phyloP scores from a whole-genome alignment of 345 rosid species.

The Bruguiera gymnorhiza region DNA sequence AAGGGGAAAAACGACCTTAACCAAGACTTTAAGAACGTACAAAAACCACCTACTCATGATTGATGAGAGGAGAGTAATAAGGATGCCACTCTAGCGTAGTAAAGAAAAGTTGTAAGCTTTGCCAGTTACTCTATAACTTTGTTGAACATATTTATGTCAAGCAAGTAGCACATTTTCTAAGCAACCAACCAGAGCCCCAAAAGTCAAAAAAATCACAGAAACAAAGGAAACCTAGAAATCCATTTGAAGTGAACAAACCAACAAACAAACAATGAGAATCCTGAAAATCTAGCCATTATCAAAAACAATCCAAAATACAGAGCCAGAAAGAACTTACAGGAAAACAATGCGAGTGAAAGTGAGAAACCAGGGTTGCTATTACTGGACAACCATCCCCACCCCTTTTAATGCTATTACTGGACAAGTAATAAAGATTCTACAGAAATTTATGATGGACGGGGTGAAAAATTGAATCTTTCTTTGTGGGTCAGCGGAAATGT shows the following conservation, averaged over 20 bases:
- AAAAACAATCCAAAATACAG: no score
- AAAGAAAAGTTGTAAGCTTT: no score
- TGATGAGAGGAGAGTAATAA: no score
- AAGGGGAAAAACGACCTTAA: no score
- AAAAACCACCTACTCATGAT: background rate
- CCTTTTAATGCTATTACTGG: background rate
- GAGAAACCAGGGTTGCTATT: background rate
- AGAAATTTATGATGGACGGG: background rate
- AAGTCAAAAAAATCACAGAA: background rate
- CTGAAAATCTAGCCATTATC: background rate
- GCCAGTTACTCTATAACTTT: no score
- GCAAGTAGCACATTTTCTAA: constrained; percentile 5
- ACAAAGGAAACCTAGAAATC: background rate
- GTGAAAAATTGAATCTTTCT: background rate
- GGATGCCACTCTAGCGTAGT: no score
- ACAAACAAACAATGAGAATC: background rate
- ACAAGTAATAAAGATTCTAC: background rate
- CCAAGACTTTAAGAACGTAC: background rate
- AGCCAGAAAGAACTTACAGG: constrained; percentile 28
- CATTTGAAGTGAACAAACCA: background rate
- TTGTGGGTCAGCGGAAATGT: constrained; percentile 8
- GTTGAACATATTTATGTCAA: no score
- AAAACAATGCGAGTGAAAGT: background rate
- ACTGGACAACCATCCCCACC: background rate
- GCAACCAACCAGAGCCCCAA: background rate